Percentiles rank a stretch among this genome's conserved stretches.
Evolutionary conservation across 306 rosid species (phyloP).

Genomic region (Dalbergia oliveri): DNA sequence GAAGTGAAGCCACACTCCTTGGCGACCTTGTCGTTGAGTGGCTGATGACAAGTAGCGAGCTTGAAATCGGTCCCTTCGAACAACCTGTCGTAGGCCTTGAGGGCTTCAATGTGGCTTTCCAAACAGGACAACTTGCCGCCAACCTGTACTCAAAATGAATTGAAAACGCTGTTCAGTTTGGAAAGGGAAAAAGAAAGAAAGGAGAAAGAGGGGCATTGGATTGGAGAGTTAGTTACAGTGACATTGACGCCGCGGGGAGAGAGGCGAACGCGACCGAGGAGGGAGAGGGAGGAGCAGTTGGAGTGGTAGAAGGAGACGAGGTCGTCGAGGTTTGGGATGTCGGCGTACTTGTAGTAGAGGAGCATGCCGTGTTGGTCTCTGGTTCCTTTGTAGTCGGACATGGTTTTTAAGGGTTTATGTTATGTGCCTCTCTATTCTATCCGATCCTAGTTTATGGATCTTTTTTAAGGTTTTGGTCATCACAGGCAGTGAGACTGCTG

Average conservation of each 20-base stretch:
- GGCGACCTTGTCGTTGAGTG: slow-evolving; percentile 63
- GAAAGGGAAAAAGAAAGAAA: background rate
- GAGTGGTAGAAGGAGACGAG: slow-evolving; percentile 71
- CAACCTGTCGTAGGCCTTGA: slow-evolving; percentile 54
- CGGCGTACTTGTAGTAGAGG: slow-evolving; percentile 73
- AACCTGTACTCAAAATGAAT: slow-evolving; percentile 56
- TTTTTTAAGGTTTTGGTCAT: background rate
- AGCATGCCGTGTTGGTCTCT: slow-evolving; percentile 70
- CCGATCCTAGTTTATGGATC: background rate
- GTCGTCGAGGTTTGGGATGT: slow-evolving; percentile 65
- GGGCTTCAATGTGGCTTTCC: slow-evolving; percentile 67
- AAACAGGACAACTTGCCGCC: slow-evolving; percentile 76
- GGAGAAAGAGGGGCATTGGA: background rate
- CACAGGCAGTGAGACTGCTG: too few relatives aligned
- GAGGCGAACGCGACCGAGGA: slow-evolving; percentile 91
- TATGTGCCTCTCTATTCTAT: background rate
- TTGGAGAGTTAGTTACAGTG: slow-evolving; percentile 57
- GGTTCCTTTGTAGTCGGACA: slow-evolving; percentile 49
- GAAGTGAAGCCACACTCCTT: slow-evolving; percentile 90
- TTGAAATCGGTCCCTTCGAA: slow-evolving; percentile 88
- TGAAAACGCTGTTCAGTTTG: background rate
- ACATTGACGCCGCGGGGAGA: slow-evolving; percentile 89
- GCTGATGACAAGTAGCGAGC: slow-evolving; percentile 79
- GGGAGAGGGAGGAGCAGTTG: slow-evolving; percentile 77
- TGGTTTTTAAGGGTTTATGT: slow-evolving; percentile 44